Conservation (phyloP, 2,329 filamentous ascomycete species). For the Ilyonectria mors-panacis region DNA sequence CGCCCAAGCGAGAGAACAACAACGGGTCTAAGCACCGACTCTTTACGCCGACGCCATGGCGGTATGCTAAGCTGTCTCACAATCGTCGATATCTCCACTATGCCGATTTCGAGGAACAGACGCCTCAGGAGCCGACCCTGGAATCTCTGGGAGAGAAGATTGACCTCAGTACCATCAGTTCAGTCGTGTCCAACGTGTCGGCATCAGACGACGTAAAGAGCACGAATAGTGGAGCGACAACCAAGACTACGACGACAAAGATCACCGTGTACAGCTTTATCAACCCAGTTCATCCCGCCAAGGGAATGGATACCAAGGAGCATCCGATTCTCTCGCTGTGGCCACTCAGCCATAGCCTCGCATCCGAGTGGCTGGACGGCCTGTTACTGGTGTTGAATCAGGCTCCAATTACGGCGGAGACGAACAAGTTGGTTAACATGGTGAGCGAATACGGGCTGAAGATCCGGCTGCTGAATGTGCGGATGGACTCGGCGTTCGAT, state of each 20-base stretch:
- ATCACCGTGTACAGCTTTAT: conserved; percentile 90
- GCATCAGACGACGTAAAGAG: conserved; percentile 69
- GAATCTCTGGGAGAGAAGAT: conserved; percentile 85
- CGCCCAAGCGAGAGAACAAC: conserved; percentile 56
- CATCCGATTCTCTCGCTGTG: conserved; percentile 85
- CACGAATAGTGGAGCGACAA: conserved; percentile 59
- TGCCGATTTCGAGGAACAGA: conserved; percentile 82
- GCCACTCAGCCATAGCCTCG: conserved; percentile 83
- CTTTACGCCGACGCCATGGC: conserved; percentile 74
- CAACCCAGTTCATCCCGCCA: conserved; percentile 57
- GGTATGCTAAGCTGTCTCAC: conserved; percentile 90
- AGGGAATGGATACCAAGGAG: conserved; percentile 67
- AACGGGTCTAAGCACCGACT: conserved; percentile 54
- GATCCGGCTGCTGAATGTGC: conserved; percentile 91
- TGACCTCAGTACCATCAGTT: conserved; percentile 89
- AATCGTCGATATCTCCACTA: conserved; percentile 94
- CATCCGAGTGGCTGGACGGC: conserved; percentile 97
- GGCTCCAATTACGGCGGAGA: conserved; percentile 96
- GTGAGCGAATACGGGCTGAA: conserved; percentile 93
- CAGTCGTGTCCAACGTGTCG: conserved; percentile 93
- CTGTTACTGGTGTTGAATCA: conserved; percentile 95
- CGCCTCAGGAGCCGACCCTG: conserved; percentile 76
- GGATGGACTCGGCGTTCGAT: conserved; percentile 83
- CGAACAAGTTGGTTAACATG: conserved; percentile 87
- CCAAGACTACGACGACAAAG: conserved; percentile 77